Percentiles rank a stretch among this genome's conserved stretches.
These are phyloP conservation scores for Neofusicoccum ribis DNA, from an alignment of 2,329 filamentous ascomycete species.

Conservation along the genomic window DNA sequence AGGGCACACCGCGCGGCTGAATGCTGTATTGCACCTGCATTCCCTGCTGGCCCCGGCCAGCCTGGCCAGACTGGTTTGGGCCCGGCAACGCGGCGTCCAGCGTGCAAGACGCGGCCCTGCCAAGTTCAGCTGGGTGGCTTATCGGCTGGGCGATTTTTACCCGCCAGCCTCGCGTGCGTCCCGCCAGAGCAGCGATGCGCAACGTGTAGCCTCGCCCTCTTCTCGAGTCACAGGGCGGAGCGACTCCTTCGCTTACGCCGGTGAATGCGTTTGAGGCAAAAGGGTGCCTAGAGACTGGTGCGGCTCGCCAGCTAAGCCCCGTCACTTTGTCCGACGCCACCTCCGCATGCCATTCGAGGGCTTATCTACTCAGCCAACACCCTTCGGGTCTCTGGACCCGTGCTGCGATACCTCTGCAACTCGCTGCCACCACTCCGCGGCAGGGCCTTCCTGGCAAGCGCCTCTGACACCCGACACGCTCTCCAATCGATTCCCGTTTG, in stretches of 20 bases:
- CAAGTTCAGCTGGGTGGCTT: slow-evolving; percentile 1
- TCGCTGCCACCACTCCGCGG: neutral
- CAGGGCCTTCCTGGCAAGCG: neutral
- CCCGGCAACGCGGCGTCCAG: neutral
- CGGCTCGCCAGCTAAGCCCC: neutral
- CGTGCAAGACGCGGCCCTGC: neutral
- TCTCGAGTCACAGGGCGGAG: neutral
- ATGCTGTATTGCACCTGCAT: neutral
- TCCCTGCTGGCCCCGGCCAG: neutral
- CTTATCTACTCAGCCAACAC: neutral
- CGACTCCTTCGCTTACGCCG: neutral
- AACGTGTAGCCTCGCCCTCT: neutral
- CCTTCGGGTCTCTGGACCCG: neutral
- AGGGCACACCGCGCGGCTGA: neutral
- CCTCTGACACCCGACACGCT: neutral
- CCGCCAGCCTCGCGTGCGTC: neutral
- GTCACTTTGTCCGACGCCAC: neutral
- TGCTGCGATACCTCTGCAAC: neutral
- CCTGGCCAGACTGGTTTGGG: neutral
- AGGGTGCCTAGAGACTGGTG: neutral
- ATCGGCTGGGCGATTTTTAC: neutral
- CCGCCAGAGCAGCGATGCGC: neutral
- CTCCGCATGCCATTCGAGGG: neutral
- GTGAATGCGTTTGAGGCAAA: neutral
- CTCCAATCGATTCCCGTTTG: neutral